phyloP scores from a whole-genome alignment of 345 rosid species.

The Gossypium arboreum region DNA sequence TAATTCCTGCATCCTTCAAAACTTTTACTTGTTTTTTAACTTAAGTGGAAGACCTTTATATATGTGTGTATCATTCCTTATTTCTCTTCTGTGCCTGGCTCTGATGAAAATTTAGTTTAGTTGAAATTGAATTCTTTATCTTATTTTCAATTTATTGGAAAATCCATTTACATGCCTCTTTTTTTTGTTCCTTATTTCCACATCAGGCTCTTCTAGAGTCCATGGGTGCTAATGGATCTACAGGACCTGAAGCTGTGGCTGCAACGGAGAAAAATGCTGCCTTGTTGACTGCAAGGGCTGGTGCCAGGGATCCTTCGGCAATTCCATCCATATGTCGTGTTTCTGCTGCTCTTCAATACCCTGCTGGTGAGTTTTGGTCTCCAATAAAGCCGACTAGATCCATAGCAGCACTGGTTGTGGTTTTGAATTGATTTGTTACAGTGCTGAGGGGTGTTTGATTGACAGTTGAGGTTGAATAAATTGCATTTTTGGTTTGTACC shows the following conservation, averaged over 20 bases:
- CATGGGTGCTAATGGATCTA: slow-evolving; percentile 82
- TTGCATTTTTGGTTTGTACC: background rate
- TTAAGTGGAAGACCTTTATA: background rate
- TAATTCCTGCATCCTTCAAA: background rate
- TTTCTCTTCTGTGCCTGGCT: background rate
- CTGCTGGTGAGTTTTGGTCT: slow-evolving; percentile 48
- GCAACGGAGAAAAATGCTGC: slow-evolving; percentile 93
- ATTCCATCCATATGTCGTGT: slow-evolving; percentile 95
- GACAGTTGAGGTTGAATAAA: background rate
- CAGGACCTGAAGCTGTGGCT: slow-evolving; percentile 86
- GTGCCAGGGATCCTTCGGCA: slow-evolving; percentile 98
- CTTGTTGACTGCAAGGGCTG: slow-evolving; percentile 93
- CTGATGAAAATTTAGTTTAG: background rate
- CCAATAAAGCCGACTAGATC: slow-evolving; percentile 9
- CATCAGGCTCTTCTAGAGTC: slow-evolving; percentile 90
- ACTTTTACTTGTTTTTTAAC: background rate
- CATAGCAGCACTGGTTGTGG: background rate
- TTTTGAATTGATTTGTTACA: background rate
- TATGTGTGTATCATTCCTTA: background rate
- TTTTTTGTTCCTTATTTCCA: slow-evolving; percentile 22
- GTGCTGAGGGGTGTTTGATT: background rate
- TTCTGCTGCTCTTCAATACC: slow-evolving; percentile 93
- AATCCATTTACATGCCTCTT: slow-evolving; percentile 10
- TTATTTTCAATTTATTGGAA: background rate
- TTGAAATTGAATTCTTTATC: background rate